phyloP scores from a whole-genome alignment of 176 grass and related monocot species.

The Oryza punctata region DNA sequence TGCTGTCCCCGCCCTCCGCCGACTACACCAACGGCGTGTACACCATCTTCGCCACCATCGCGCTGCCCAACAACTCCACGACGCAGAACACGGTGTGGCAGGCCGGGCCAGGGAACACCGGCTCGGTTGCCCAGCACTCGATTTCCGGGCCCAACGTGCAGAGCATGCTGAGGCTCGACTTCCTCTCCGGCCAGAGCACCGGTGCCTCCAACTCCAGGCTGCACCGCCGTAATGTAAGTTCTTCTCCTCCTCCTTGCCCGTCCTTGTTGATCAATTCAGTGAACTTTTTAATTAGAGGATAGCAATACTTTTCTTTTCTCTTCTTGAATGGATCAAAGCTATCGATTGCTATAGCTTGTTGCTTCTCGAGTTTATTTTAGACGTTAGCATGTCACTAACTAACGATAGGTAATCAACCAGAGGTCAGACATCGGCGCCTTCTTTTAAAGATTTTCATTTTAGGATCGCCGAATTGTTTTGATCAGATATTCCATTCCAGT shows the following conservation, averaged over 20 bases:
- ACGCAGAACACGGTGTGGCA: slow-evolving; percentile 78
- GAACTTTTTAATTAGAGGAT: not conserved
- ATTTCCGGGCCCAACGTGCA: not conserved
- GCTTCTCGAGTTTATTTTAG: not conserved
- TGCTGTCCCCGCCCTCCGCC: slow-evolving; percentile 32
- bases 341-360: not conserved
- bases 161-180: slow-evolving; percentile 36
- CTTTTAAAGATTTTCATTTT: not conserved
- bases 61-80: slow-evolving; percentile 50
- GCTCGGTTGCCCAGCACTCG: not conserved
- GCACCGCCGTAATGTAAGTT: slow-evolving; percentile 76
- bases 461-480: not conserved
- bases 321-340: not conserved
- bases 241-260: too few relatives aligned
- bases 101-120: slow-evolving; percentile 25
- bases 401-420: not conserved
- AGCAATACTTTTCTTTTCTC: not conserved
- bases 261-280: not conserved
- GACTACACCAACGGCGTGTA: slow-evolving; percentile 59
- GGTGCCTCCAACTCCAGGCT: slow-evolving; percentile 50
- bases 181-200: slow-evolving; percentile 51
- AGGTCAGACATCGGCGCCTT: not conserved
- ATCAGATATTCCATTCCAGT: not conserved
- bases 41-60: slow-evolving; percentile 73
- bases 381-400: not conserved